Evolutionary conservation across 1,139 yeast genomes (phyloP).

Genomic region (Yamadazyma membranifaciens): DNA sequence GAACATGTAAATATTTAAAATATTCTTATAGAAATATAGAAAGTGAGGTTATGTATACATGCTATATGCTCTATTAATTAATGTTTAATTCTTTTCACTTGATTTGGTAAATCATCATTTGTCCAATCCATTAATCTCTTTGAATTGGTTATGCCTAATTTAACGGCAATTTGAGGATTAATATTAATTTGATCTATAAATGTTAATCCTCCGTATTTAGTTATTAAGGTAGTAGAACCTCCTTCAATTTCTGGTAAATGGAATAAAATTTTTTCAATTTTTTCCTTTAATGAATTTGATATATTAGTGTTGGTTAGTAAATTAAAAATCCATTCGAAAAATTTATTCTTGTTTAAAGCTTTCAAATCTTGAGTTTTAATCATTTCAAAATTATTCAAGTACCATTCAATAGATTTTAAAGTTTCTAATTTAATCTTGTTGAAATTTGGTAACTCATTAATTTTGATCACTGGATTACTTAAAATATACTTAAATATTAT

Average conservation of each 20-base stretch:
- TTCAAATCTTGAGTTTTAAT: conserved; percentile 10
- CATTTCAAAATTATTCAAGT: conserved; percentile 7
- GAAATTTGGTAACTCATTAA: conserved; percentile 65
- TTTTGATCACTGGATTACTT: conserved; percentile 52
- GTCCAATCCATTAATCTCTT: conserved; percentile 67
- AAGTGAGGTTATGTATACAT: background rate
- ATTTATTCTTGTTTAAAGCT: conserved; percentile 14
- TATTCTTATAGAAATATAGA: background rate
- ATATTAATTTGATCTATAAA: conserved; percentile 45
- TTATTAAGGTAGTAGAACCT: conserved; percentile 61
- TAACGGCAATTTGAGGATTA: conserved; percentile 41
- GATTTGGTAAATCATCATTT: conserved; percentile 42
- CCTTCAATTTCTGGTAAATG: conserved; percentile 53
- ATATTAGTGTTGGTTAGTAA: conserved; percentile 42
- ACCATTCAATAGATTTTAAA: conserved; percentile 14
- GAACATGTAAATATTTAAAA: conserved; percentile 1
- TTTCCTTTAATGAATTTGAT: conserved; percentile 31
- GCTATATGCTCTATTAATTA: background rate
- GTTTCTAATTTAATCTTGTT: conserved; percentile 12
- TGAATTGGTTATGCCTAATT: conserved; percentile 42
- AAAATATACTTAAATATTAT: conserved; percentile 61
- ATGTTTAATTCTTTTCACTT: conserved; percentile 38
- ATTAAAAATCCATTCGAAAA: conserved; percentile 64
- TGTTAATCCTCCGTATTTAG: conserved; percentile 61
- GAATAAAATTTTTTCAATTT: conserved; percentile 44